These are phyloP conservation scores for Syzygium malaccense DNA, from an alignment of 441 rosid species.

Conservation along the genomic window DNA sequence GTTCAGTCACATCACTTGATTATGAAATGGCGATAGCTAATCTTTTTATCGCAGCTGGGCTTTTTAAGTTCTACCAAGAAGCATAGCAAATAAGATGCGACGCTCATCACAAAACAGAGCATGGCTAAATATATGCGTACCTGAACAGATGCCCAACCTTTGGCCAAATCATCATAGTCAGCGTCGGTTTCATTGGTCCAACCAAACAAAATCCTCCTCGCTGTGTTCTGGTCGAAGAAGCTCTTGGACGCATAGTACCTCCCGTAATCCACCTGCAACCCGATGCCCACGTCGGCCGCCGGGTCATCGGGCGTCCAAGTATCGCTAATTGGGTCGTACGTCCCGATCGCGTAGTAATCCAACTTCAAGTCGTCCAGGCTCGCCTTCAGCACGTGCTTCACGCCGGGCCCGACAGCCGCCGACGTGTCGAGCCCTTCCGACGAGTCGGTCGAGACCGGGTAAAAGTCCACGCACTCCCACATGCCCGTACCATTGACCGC, in stretches of 20 bases:
- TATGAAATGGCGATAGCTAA: neutral
- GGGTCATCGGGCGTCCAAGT: conserved; percentile 79
- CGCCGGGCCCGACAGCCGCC: conserved; percentile 37
- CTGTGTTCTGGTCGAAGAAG: conserved; percentile 52
- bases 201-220: conserved; percentile 66
- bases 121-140: conserved; percentile 16
- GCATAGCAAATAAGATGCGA: neutral
- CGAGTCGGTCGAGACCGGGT: conserved; percentile 52
- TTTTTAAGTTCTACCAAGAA: neutral
- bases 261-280: conserved; percentile 62
- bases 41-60: neutral
- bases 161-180: conserved; percentile 44
- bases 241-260: conserved; percentile 76
- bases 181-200: conserved; percentile 82
- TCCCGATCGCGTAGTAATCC: conserved; percentile 67
- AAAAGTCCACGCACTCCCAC: conserved; percentile 92
- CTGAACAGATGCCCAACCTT: conserved; percentile 92
- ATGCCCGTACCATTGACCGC: conserved; percentile 69
- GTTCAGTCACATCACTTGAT: neutral
- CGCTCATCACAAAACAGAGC: neutral
- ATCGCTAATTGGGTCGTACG: conserved; percentile 33
- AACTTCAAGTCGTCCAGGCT: conserved; percentile 61
- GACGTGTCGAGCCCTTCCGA: conserved; percentile 55
- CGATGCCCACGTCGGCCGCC: conserved; percentile 56
- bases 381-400: conserved; percentile 70